A percentile compares a stretch with the other conserved stretches of the same genome.
phyloP scores from a whole-genome alignment of 208 protist species.

The Trypanosoma grayi region DNA sequence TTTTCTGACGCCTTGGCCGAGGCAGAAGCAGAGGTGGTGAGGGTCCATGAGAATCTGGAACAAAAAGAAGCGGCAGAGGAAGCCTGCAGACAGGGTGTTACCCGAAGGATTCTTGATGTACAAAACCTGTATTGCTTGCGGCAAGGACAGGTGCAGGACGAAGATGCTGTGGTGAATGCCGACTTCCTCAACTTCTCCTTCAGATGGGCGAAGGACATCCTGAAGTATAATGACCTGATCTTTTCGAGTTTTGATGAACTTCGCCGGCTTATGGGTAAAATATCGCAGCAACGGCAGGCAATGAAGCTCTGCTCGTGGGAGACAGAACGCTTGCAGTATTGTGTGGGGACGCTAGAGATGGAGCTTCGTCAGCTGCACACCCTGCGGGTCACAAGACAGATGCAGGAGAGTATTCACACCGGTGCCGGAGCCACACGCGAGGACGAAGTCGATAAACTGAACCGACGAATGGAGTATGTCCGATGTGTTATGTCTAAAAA shows the following conservation, averaged over 20 bases:
- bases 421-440: conserved; percentile 60
- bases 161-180: conserved; percentile 72
- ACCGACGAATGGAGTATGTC: conserved; percentile 74
- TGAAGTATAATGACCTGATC: conserved; percentile 85
- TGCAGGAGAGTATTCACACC: conserved; percentile 93
- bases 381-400: conserved; percentile 92
- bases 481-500: conserved; percentile 69
- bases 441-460: conserved; percentile 57
- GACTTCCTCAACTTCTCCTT: conserved; percentile 79
- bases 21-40: conserved; percentile 23
- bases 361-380: conserved; percentile 93
- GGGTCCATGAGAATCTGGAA: conserved; percentile 21
- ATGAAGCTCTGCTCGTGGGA: conserved; percentile 83
- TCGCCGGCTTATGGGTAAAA: conserved; percentile 64
- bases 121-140: conserved; percentile 72
- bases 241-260: conserved; percentile 73
- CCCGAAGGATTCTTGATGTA: conserved; percentile 59
- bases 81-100: conserved; percentile 17
- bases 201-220: conserved; percentile 59
- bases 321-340: conserved; percentile 63
- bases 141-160: conserved; percentile 94
- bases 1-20: conserved; percentile 27
- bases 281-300: conserved; percentile 72
- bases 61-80: conserved; percentile 27
- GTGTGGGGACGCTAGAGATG: conserved; percentile 77